Evolutionary conservation across 352 stramenopile species (phyloP), one percentile per base, ranked within the genome.

Genomic region (Phytophthora cryptogea): DNA sequence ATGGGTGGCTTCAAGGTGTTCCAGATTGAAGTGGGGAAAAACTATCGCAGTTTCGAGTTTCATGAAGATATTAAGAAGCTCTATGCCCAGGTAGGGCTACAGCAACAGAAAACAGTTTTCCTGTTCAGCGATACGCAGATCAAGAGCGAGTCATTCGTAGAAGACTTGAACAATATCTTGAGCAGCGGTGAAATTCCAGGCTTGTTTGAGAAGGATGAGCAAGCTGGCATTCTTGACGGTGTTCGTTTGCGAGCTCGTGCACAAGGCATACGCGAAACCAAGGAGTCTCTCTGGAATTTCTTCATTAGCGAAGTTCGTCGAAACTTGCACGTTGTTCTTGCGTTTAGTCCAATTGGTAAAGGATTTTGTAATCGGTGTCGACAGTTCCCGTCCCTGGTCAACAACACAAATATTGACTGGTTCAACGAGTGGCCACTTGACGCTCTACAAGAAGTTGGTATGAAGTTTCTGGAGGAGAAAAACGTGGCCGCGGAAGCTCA

Each of bases 71-170:
- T 98, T 8, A 98, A 98, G 56, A 89, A 90, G 30, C 64, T 98
- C 5, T 93, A 90, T 44, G 66, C 81, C 27, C 82, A 88, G 50
- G 83, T 88, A 8, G 93, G 90, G 3, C 54, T 95, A 7, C 72
- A 92, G 26, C 86, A 92, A 45, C 90, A 94, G 40, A 82, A 83
- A 32, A 96, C 89, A 0, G 86, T 94, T 0, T 98, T 98, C 54
- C 63, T 98, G 8, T 98, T 98, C 50, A 98, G 89, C 44, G 93
- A 98, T 50, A 98, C 85, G 5, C 90, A 98, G 59, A 96, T 98
- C 64, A 97, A 98, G 65, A 93, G 89, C 37, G 91, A 98, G 54
- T 88, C 72, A 20, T 98, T 98, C 52, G 70, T 98, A 7, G 90
- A 97, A 54, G 93, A 98, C 51, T 64, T 98, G 1, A 98, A 96